Evolutionary conservation across 495 filamentous ascomycete species (phyloP).

Genomic region (Neurospora terricola): DNA sequence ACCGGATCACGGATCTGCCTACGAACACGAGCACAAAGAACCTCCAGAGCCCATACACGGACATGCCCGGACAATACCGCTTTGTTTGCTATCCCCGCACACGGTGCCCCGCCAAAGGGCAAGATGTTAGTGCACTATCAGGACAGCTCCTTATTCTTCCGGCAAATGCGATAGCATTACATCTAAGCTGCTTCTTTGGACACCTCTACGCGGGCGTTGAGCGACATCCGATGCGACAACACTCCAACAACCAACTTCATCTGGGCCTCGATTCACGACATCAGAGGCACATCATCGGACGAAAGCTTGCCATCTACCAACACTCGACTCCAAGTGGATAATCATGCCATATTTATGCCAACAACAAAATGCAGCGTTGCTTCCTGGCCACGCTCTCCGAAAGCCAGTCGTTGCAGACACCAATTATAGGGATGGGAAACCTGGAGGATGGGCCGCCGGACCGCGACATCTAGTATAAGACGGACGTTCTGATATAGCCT

Average conservation of each 20-base stretch:
- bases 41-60: not conserved
- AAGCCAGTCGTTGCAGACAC: not conserved
- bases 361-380: rapidly evolving
- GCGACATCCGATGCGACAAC: not conserved
- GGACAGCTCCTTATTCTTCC: rapidly evolving
- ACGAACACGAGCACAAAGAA: not conserved
- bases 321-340: not conserved
- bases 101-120: not conserved
- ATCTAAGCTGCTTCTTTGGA: not conserved
- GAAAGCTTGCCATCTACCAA: not conserved
- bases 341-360: not conserved
- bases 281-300: not conserved
- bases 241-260: not conserved
- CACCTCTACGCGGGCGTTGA: not conserved
- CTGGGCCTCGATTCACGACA: not conserved
- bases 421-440: not conserved
- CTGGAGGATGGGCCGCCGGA: constrained; percentile 20
- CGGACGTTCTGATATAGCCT: constrained; percentile 21
- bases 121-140: not conserved
- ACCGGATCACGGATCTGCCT: not conserved
- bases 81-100: not conserved
- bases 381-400: not conserved
- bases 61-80: not conserved
- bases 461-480: constrained; percentile 18
- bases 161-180: not conserved